These are phyloP conservation scores for Pseudozyma sp. DNA, from an alignment of 1,284 basidiomycete species.

Conservation along the genomic window DNA sequence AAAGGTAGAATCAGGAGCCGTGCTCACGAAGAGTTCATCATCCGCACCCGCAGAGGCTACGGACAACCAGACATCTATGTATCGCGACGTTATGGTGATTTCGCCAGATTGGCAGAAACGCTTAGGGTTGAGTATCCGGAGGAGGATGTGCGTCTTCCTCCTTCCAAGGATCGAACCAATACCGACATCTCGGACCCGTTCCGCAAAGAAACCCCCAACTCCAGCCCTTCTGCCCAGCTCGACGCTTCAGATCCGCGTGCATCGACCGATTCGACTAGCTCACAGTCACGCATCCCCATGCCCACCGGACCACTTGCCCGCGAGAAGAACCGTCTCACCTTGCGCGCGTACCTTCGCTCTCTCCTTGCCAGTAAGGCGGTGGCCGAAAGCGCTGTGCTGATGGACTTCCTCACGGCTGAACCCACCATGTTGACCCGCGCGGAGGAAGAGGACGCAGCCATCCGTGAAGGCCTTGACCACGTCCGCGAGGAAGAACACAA, in stretches of 20 bases:
- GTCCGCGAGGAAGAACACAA: slow-evolving; percentile 87
- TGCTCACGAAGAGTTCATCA: slow-evolving; percentile 80
- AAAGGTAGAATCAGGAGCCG: slow-evolving; percentile 60
- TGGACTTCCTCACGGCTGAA: slow-evolving; percentile 84
- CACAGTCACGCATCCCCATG: slow-evolving; percentile 31
- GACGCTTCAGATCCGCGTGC: slow-evolving; percentile 17
- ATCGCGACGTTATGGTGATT: slow-evolving; percentile 93
- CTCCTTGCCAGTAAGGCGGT: slow-evolving; percentile 79
- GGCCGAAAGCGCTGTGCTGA: slow-evolving; percentile 84
- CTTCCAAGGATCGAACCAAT: slow-evolving; percentile 58
- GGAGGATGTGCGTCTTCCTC: slow-evolving; percentile 55
- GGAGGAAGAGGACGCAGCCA: slow-evolving; percentile 83
- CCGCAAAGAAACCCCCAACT: slow-evolving; percentile 13
- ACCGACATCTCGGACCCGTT: slow-evolving; percentile 49
- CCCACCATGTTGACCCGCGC: slow-evolving; percentile 79
- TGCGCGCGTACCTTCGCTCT: slow-evolving; percentile 88
- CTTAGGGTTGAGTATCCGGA: slow-evolving; percentile 60
- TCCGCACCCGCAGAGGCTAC: slow-evolving; percentile 79
- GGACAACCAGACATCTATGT: slow-evolving; percentile 84
- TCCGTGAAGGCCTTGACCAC: slow-evolving; percentile 89
- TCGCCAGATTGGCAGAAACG: slow-evolving; percentile 72
- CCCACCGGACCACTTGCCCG: slow-evolving; percentile 65
- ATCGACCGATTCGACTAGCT: slow-evolving; percentile 28
- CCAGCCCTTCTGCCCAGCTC: neutral
- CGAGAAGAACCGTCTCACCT: slow-evolving; percentile 94